Conservation (phyloP, 345 rosid species). For the Triadica sebifera region DNA sequence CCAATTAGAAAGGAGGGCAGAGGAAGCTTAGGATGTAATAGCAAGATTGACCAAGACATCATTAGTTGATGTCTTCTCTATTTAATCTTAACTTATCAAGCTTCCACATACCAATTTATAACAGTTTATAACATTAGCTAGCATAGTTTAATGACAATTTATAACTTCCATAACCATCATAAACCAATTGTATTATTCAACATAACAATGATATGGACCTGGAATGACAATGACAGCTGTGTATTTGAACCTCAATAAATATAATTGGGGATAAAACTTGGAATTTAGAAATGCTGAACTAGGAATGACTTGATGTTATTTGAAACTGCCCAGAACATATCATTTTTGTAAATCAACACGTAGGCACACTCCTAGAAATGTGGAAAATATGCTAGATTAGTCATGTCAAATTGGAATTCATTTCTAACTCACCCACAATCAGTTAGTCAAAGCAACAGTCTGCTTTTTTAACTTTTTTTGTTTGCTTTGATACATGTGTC, state of each 20-base stretch:
- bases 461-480: not conserved
- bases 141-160: no score
- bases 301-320: not conserved
- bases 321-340: no score
- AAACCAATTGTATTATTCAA: not conserved
- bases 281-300: not conserved
- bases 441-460: not conserved
- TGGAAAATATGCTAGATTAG: no score
- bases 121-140: not conserved
- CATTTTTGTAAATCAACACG: no score
- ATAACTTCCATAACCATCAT: not conserved
- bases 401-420: not conserved
- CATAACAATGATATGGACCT: not conserved
- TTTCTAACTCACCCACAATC: not conserved
- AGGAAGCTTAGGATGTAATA: not conserved
- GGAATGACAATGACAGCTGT: not conserved
- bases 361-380: not conserved
- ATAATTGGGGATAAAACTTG: not conserved
- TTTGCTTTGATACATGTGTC: not conserved
- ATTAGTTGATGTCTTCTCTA: not conserved
- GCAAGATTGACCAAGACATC: not conserved
- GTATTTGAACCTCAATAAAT: not conserved
- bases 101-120: no score
- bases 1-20: not conserved
- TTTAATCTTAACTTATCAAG: not conserved